Percentiles rank a stretch among this genome's conserved stretches.
Evolutionary conservation across 305 asterid genomes (phyloP).

Genomic region (Fraxinus velutina): DNA sequence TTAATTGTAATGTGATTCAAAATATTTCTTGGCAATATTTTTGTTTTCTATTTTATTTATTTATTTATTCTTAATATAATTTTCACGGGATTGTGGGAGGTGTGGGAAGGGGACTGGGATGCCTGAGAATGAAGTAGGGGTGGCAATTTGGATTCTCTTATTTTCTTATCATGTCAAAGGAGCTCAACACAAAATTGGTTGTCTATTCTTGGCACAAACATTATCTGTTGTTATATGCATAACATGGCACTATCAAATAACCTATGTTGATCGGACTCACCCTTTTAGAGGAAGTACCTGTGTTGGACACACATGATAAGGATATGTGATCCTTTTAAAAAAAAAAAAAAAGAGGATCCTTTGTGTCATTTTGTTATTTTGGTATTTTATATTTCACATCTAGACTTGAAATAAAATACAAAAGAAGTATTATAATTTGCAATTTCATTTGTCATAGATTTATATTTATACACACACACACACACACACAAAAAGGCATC

Average conservation of each 20-base stretch:
- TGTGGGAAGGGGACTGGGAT: not conserved
- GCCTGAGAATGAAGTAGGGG: not conserved
- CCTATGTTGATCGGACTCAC: not conserved
- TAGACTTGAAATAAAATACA: not conserved
- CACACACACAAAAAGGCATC: not conserved
- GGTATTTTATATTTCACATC: not conserved
- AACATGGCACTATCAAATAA: not conserved
- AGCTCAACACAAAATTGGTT: not conserved
- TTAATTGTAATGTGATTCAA: not conserved
- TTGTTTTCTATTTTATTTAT: not conserved
- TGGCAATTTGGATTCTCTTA: not conserved
- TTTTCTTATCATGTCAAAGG: not conserved
- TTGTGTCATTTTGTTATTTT: not conserved
- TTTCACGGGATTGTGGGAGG: not conserved
- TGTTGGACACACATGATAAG: not conserved
- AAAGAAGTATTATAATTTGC: not conserved
- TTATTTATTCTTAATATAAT: not conserved
- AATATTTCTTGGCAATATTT: not conserved
- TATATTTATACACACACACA: not conserved
- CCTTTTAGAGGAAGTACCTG: not conserved
- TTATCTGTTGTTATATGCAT: not conserved
- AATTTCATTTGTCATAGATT: not conserved
- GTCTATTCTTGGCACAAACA: not conserved
- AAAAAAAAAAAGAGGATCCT: not conserved
- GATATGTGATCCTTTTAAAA: not conserved